phyloP scores from a whole-genome alignment of 257 asterid genomes.

The Buddleja alternifolia region DNA sequence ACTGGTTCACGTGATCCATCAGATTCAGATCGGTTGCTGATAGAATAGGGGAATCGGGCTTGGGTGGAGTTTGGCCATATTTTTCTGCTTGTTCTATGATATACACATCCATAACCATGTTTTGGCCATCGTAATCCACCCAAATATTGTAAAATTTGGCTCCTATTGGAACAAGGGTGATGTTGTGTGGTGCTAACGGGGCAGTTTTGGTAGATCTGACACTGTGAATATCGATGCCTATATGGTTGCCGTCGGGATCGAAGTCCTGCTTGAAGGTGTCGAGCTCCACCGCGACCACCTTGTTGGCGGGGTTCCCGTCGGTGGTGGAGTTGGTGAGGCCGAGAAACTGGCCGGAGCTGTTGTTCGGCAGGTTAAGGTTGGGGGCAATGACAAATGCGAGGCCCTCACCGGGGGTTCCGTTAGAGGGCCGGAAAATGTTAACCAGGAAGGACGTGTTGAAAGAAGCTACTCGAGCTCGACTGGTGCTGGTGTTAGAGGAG shows the following conservation, averaged over 20 bases:
- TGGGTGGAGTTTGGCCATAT: slow-evolving; percentile 51
- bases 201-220: slow-evolving; percentile 44
- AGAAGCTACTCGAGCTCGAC: slow-evolving; percentile 41
- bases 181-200: slow-evolving; percentile 41
- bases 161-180: slow-evolving; percentile 54
- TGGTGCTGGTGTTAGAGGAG: neutral
- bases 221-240: slow-evolving; percentile 65
- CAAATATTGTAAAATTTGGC: slow-evolving; percentile 64
- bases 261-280: slow-evolving; percentile 73
- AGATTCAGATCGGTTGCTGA: slow-evolving; percentile 40
- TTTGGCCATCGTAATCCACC: slow-evolving; percentile 71
- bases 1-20: slow-evolving; percentile 41
- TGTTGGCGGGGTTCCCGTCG: slow-evolving; percentile 50
- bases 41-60: slow-evolving; percentile 44
- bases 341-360: slow-evolving; percentile 71
- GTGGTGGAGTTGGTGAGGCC: slow-evolving; percentile 72
- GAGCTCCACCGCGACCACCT: slow-evolving; percentile 76
- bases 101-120: slow-evolving; percentile 43
- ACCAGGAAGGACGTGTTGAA: slow-evolving; percentile 76
- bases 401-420: slow-evolving; percentile 64
- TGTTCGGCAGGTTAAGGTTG: slow-evolving; percentile 35
- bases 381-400: slow-evolving; percentile 71
- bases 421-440: slow-evolving; percentile 35
- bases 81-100: slow-evolving; percentile 47
- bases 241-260: slow-evolving; percentile 81